Evolutionary conservation across 2,329 filamentous ascomycete species (phyloP).

Genomic region (Exophiala sp.): DNA sequence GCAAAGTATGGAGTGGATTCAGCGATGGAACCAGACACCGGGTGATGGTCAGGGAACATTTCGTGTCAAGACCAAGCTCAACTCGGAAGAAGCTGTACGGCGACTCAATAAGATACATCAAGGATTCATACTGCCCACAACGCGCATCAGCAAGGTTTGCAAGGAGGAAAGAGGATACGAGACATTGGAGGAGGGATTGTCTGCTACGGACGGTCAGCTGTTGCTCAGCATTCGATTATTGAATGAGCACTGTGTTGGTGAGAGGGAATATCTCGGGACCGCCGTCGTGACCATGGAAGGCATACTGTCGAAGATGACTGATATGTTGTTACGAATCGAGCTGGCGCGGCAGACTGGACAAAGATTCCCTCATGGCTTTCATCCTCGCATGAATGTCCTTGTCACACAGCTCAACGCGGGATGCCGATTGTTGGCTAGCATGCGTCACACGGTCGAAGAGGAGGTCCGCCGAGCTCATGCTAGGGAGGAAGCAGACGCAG

Average conservation of each 20-base stretch:
- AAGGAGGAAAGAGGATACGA: conserved; percentile 1
- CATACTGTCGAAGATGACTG: conserved; percentile 1
- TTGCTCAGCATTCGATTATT: neutral
- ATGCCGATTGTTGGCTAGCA: neutral
- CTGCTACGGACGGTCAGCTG: conserved; percentile 3
- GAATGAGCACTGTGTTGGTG: conserved; percentile 5
- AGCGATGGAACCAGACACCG: neutral
- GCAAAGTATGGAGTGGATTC: neutral
- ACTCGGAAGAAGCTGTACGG: conserved; percentile 8
- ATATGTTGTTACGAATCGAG: conserved; percentile 4
- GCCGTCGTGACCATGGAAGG: conserved; percentile 5
- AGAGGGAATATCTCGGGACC: conserved; percentile 9
- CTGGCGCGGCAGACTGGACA: neutral
- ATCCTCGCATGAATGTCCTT: neutral
- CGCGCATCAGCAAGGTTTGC: conserved; percentile 2
- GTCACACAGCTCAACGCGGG: neutral
- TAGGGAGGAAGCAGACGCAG: neutral
- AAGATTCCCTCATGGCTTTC: neutral
- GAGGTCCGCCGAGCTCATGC: neutral
- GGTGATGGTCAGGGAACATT: conserved; percentile 1
- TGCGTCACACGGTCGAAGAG: neutral
- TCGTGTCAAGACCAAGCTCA: conserved; percentile 11
- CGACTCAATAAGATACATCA: conserved; percentile 3
- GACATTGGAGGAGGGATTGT: conserved; percentile 1
- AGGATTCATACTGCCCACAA: neutral